Percentiles rank a stretch among this genome's conserved stretches.
Evolutionary conservation across 495 filamentous ascomycete genomes (phyloP).

Genomic region (Aspergillus campestris): DNA sequence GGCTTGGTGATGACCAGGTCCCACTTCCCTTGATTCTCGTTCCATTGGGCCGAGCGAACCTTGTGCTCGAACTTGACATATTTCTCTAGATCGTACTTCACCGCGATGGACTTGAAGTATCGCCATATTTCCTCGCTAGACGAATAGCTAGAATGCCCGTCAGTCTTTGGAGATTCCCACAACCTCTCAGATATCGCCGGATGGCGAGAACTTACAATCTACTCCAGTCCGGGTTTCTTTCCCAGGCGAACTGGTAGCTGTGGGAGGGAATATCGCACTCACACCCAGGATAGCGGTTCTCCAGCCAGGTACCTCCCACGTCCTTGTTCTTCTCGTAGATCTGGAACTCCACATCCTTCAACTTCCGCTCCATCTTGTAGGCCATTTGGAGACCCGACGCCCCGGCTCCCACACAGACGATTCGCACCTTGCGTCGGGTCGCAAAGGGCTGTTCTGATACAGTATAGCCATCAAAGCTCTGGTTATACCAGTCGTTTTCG

Average conservation of each 20-base stretch:
- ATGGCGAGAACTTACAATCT: slow-evolving; percentile 44
- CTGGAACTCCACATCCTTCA: slow-evolving; percentile 25
- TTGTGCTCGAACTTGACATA: slow-evolving; percentile 29
- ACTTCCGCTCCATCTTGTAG: slow-evolving; percentile 26
- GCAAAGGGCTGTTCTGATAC: slow-evolving; percentile 30
- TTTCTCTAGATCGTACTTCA: slow-evolving; percentile 29
- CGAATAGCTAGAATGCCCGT: no score
- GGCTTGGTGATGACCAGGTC: slow-evolving; percentile 17
- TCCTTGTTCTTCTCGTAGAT: slow-evolving; percentile 40
- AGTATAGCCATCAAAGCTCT: no score
- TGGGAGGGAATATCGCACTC: slow-evolving; percentile 27
- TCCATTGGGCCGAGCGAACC: slow-evolving; percentile 31
- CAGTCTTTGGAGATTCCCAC: no score
- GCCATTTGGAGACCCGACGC: slow-evolving; percentile 31
- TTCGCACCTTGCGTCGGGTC: slow-evolving; percentile 20
- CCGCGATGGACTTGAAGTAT: slow-evolving; percentile 40
- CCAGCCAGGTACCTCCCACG: slow-evolving; percentile 48
- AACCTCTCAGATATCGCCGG: no score
- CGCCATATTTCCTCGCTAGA: slow-evolving; percentile 37
- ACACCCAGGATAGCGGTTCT: slow-evolving; percentile 54
- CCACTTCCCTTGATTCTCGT: slow-evolving; percentile 34
- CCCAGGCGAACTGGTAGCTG: slow-evolving; percentile 31
- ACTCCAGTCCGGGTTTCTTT: slow-evolving; percentile 36
- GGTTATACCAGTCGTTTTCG: no score
- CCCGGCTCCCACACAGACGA: slow-evolving; percentile 35